Evolutionary conservation across 2,329 filamentous ascomycete genomes (phyloP).

Genomic region (Colletotrichum sp.): DNA sequence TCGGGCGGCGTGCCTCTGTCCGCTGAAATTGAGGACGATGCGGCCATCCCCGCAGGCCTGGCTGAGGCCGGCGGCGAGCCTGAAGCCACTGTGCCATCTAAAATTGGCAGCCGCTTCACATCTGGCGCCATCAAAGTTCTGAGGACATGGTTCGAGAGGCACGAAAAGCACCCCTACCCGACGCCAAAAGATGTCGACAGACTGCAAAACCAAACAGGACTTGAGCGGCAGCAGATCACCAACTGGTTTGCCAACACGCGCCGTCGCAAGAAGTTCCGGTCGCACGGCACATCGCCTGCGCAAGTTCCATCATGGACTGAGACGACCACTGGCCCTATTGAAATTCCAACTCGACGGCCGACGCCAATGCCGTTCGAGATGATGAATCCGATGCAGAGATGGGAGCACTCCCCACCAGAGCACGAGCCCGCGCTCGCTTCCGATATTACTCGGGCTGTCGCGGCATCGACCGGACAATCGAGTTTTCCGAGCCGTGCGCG

Average conservation of each 20-base stretch:
- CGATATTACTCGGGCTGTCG: constrained; percentile 23
- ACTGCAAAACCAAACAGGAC: constrained; percentile 61
- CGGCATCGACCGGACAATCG: constrained; percentile 12
- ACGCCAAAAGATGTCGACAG: constrained; percentile 67
- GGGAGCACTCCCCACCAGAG: constrained; percentile 24
- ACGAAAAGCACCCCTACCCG: constrained; percentile 68
- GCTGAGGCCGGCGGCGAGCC: background rate
- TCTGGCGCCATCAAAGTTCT: constrained; percentile 47
- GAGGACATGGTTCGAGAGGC: constrained; percentile 66
- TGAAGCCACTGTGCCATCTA: background rate
- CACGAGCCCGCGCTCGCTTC: constrained; percentile 25
- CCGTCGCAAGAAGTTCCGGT: constrained; percentile 62
- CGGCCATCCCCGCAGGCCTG: background rate
- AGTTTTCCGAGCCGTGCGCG: constrained; percentile 7
- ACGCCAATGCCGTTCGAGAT: constrained; percentile 35
- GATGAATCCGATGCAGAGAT: constrained; percentile 22
- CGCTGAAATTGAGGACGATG: background rate
- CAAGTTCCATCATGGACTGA: constrained; percentile 45
- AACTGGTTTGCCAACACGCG: constrained; percentile 75
- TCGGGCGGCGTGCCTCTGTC: background rate
- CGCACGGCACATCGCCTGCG: constrained; percentile 54
- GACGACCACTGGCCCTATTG: constrained; percentile 43
- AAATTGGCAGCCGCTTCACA: constrained; percentile 8
- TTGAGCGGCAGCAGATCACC: constrained; percentile 66
- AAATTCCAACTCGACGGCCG: constrained; percentile 54